Evolutionary conservation across 2,329 filamentous ascomycete genomes (phyloP).

Genomic region (Pyrenophora teres): DNA sequence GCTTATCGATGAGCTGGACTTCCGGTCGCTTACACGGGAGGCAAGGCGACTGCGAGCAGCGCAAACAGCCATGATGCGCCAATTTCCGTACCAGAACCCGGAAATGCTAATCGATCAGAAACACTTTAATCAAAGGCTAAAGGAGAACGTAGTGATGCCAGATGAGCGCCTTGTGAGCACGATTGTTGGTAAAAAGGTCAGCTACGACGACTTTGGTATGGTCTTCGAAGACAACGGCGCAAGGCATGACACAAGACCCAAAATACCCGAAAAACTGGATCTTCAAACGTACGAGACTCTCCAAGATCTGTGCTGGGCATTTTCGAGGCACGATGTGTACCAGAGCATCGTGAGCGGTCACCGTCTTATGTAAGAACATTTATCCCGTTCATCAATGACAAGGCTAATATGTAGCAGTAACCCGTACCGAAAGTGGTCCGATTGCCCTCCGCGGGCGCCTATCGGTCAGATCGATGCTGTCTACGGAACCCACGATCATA

Average conservation of each 20-base stretch:
- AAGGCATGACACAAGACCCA: conserved; percentile 45
- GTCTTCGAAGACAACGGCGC: conserved; percentile 48
- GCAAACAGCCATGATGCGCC: conserved; percentile 48
- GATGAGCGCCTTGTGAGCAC: conserved; percentile 61
- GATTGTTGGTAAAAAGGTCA: conserved; percentile 62
- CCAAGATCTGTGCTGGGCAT: conserved; percentile 94
- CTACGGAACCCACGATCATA: conserved; percentile 87
- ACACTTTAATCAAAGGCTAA: conserved; percentile 39
- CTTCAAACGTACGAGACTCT: conserved; percentile 80
- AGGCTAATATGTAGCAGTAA: conserved; percentile 60
- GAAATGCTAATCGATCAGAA: conserved; percentile 39
- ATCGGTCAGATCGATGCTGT: conserved; percentile 77
- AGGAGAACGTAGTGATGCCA: conserved; percentile 52
- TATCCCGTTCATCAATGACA: not conserved
- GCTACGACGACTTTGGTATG: conserved; percentile 63
- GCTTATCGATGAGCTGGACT: conserved; percentile 81
- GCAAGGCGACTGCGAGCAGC: conserved; percentile 68
- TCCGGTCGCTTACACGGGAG: conserved; percentile 71
- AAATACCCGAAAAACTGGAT: conserved; percentile 55
- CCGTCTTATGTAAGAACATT: conserved; percentile 72
- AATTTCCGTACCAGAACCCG: conserved; percentile 38
- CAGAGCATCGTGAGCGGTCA: conserved; percentile 90
- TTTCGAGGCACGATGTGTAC: conserved; percentile 89
- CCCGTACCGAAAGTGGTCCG: conserved; percentile 79
- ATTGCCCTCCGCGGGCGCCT: conserved; percentile 82